Base-by-base conservation (phyloP, 257 asterid genomes). In the Solanum tacnaense region DNA sequence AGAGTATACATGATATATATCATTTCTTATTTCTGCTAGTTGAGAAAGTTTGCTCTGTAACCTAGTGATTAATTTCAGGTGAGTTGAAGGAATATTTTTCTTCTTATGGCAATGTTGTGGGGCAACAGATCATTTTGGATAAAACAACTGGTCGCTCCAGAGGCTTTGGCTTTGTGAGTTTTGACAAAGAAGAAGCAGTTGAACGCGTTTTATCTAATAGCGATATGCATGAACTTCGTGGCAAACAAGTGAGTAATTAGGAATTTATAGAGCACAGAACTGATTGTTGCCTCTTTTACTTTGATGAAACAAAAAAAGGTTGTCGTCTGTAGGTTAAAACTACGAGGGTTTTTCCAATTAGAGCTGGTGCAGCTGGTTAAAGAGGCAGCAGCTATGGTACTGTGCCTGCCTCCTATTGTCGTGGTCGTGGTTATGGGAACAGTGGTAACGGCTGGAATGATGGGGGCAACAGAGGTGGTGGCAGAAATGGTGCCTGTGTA, bases 131-230 rank as follows among this genome's bases (percentile, higher is more conserved):
- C 83, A 94, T 97, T 98, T 83, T 96, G 92, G 98, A 97, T 86
- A 98, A 92, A 81, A 91, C 88, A 70, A 97, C 96, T 85, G 98
- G 98, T 72, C 94, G 98, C n/a, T 91, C 98, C 32, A 91, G 98
- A 86, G 99, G 99, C n/a, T 97, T 97, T 92, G 99, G 98, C 31
- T 97, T 97, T 89, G 96, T 97, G 58, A 94, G 99, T 78, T 97
- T 97, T 89, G 99, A 94, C 86, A 93, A n/a, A 87, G 99, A 97
- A 93, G 98, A 94, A 29, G 93, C 98, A 74, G 98, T 97, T 89
- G 98, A 95, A 23, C 94, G 91, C 92, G 94, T 96, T 88, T 91
- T 97, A 83, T 87, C 94, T 74, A 91, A 95, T 93, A 98, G 99
- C 39, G 96, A 88, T 72, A 94, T 93, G 98, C 99, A 97, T 79